Conservation (phyloP, 2,329 filamentous ascomycete species). For the Cryphonectria carpinicola region DNA sequence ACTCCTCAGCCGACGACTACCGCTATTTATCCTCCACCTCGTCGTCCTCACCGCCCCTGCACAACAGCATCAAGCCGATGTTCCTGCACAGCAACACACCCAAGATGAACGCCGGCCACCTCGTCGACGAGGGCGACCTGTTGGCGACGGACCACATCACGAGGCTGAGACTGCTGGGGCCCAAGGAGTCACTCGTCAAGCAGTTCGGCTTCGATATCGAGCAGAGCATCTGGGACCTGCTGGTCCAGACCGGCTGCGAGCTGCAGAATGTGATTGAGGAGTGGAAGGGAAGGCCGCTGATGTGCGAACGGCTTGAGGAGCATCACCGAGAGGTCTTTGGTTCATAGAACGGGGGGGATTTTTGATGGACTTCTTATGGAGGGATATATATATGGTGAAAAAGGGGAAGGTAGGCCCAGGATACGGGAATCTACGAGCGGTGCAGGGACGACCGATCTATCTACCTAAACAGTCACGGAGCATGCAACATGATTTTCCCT, state of each 20-base stretch:
- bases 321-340: constrained; percentile 48
- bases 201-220: constrained; percentile 40
- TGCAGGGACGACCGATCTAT: background rate
- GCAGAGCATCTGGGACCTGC: constrained; percentile 39
- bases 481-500: background rate
- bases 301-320: constrained; percentile 42
- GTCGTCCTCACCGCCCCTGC: constrained; percentile 10
- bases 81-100: constrained; percentile 45
- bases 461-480: background rate
- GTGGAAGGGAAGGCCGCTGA: constrained; percentile 26
- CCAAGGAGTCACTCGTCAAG: constrained; percentile 33
- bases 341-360: background rate
- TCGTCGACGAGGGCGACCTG: constrained; percentile 33
- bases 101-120: constrained; percentile 40
- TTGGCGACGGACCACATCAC: constrained; percentile 31
- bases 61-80: constrained; percentile 33
- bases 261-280: constrained; percentile 31
- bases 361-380: background rate
- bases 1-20: constrained; percentile 39
- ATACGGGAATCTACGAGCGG: background rate
- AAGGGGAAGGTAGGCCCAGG: background rate
- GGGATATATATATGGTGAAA: background rate
- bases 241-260: constrained; percentile 37
- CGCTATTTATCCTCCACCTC: constrained; percentile 15
- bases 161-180: constrained; percentile 37